Conservation (phyloP, 805 yeast species). For the Wickerhamomyces strasburgensis region DNA sequence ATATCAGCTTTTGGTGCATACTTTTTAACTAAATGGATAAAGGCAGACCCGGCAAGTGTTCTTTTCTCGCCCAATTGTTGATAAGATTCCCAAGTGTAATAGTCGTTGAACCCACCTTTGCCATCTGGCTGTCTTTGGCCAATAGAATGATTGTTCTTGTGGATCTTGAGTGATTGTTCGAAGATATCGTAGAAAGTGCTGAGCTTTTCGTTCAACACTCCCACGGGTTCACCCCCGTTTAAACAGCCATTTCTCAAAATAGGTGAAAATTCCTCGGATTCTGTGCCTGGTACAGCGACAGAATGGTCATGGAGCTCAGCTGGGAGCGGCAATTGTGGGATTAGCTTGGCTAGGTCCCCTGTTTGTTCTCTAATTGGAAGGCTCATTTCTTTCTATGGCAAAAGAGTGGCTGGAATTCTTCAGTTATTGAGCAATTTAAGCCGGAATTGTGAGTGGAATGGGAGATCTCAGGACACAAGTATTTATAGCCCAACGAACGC, state of each 20-base stretch:
- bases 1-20: constrained; percentile 29
- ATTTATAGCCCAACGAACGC: too few species aligned
- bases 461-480: too few species aligned
- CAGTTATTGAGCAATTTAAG: too few species aligned
- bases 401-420: too few species aligned
- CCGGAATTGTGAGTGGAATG: too few species aligned
- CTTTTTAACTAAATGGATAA: constrained; percentile 37
- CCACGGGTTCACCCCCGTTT: constrained; percentile 27
- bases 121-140: constrained; percentile 37
- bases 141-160: constrained; percentile 37
- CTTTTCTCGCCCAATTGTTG: constrained; percentile 38
- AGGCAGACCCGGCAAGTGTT: constrained; percentile 50
- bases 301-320: constrained; percentile 19
- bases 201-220: constrained; percentile 38
- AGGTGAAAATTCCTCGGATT: constrained; percentile 42
- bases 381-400: not conserved
- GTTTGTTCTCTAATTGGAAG: not conserved
- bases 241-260: constrained; percentile 42
- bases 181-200: constrained; percentile 42
- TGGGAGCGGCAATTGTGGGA: constrained; percentile 15
- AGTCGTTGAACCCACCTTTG: constrained; percentile 34
- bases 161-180: constrained; percentile 33
- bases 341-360: constrained; percentile 13
- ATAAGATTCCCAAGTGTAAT: constrained; percentile 42
- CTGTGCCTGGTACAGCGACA: constrained; percentile 19